Evolutionary conservation across 768 basidiomycete species (phyloP), one percentile per base, ranked within the genome.

Genomic region (Xerocomellus chrysenteron): DNA sequence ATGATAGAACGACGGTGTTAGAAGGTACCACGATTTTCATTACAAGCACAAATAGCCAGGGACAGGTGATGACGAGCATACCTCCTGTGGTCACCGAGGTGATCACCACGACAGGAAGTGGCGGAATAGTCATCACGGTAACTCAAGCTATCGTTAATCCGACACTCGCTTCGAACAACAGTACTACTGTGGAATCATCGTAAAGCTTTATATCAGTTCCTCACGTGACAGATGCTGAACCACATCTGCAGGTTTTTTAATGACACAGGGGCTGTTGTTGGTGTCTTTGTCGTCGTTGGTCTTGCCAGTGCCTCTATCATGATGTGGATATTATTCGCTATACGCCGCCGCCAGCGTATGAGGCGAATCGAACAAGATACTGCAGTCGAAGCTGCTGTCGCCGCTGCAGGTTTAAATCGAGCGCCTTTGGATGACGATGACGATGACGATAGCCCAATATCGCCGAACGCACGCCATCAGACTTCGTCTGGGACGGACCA

Each of bases 231-330:
- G 40, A 35, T 48, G 35, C 59, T 64, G 47, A 62, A 49, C 17
- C 41, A 59, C n/a, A 32, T 33, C 6, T 43, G 17, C 55, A 92
- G 90, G 54, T 98, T 97, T 76, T 95, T 96, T 73, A 71, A 71
- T 48, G 91, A 96, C 68, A 90, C 87, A 24, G 93, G 93, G 19
- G 95, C 94, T 12, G 94, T 98, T 4, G 88, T 88, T 1, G 96
- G 91, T 44, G 90, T 94, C 9, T 98, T 97, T 65, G 83, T 92
- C 39, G 85, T 94, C 16, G 90, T 95, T 17, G 95, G 94, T 30
- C 78, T 98, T 19, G 87, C 91, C 4, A 85, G 75, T 30, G 85
- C 82, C 21, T 84, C 80, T 47, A 91, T 84, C 52, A 65, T 84
- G 40, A 76, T 91, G 47, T 90, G 83, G 80, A 76, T 87, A 54